Conservation (phyloP, 768 basidiomycete species). For the Kwoniella dendrophila region DNA sequence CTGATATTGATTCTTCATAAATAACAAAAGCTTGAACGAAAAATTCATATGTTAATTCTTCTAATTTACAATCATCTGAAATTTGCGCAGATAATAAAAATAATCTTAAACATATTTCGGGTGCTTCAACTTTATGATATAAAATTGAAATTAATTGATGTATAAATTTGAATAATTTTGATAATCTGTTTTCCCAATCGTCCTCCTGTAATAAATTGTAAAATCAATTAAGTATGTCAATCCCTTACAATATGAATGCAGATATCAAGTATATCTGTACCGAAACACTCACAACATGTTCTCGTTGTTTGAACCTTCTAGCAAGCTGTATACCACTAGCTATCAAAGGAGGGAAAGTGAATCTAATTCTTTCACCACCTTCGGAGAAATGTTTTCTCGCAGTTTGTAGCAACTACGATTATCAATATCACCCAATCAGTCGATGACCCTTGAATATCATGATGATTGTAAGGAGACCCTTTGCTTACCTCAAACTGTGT, state of each 20-base stretch:
- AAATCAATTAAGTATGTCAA: neutral
- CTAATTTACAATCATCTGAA: constrained; percentile 89
- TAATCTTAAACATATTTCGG: constrained; percentile 82
- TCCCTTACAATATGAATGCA: too few relatives aligned
- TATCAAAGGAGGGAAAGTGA: constrained; percentile 94
- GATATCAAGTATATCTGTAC: neutral
- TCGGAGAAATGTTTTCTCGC: constrained; percentile 80
- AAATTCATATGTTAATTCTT: constrained; percentile 94
- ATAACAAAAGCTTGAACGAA: constrained; percentile 98
- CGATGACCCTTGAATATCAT: neutral
- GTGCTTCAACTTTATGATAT: constrained; percentile 86
- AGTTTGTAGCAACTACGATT: constrained; percentile 76
- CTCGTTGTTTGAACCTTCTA: constrained; percentile 81
- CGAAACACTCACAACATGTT: constrained; percentile 58
- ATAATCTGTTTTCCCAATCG: constrained; percentile 82
- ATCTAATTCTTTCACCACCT: constrained; percentile 92
- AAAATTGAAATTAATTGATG: constrained; percentile 92
- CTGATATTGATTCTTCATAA: constrained; percentile 96
- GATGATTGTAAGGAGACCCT: neutral
- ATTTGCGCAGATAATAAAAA: constrained; percentile 96
- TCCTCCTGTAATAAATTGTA: constrained; percentile 63
- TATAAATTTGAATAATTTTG: constrained; percentile 88
- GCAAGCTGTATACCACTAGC: constrained; percentile 91
- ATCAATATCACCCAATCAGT: neutral
- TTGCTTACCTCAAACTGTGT: constrained; percentile 83